A percentile compares a stretch with the other conserved stretches of the same genome.
Conservation (phyloP, 768 basidiomycete genomes). For the Termitomyces sp. region DNA sequence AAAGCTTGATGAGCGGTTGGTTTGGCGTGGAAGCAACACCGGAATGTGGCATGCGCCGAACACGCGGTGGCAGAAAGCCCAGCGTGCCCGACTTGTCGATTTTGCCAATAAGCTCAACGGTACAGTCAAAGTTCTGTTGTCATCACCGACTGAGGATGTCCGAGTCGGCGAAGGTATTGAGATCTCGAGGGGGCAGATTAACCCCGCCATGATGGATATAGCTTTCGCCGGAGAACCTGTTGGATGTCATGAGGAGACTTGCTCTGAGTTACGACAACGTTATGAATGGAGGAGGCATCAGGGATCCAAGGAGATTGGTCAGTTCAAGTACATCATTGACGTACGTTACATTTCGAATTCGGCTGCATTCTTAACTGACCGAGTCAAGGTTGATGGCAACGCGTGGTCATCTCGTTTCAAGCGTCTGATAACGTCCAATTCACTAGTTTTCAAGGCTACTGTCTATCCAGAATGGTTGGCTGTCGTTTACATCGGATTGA, state of each 20-base stretch:
- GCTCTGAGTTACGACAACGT: conserved; percentile 31
- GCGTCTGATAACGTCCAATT: conserved; percentile 49
- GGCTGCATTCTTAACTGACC: not conserved
- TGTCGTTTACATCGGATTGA: not conserved
- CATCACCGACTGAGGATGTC: conserved; percentile 8
- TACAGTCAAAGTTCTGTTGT: conserved; percentile 27
- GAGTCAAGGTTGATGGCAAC: conserved; percentile 41
- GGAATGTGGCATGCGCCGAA: conserved; percentile 40
- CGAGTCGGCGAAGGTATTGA: conserved; percentile 28
- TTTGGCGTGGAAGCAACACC: conserved; percentile 66
- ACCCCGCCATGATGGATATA: conserved; percentile 49
- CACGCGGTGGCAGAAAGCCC: conserved; percentile 37
- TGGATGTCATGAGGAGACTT: conserved; percentile 35
- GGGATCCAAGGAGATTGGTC: conserved; percentile 34
- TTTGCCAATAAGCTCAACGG: conserved; percentile 27
- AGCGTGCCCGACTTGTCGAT: conserved; percentile 39
- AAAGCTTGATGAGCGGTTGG: conserved; percentile 47
- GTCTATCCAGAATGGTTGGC: conserved; percentile 58
- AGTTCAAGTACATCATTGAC: conserved; percentile 51
- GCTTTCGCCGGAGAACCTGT: conserved; percentile 41
- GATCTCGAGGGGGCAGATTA: conserved; percentile 26
- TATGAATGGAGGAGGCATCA: conserved; percentile 44
- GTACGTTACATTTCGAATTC: conserved; percentile 17
- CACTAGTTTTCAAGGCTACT: conserved; percentile 58
- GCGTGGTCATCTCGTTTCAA: conserved; percentile 61